Percentiles rank a stretch among this genome's conserved stretches.
Conservation (phyloP, 192 early-diverging fungal species). For the Entophlyctis helioformis region DNA sequence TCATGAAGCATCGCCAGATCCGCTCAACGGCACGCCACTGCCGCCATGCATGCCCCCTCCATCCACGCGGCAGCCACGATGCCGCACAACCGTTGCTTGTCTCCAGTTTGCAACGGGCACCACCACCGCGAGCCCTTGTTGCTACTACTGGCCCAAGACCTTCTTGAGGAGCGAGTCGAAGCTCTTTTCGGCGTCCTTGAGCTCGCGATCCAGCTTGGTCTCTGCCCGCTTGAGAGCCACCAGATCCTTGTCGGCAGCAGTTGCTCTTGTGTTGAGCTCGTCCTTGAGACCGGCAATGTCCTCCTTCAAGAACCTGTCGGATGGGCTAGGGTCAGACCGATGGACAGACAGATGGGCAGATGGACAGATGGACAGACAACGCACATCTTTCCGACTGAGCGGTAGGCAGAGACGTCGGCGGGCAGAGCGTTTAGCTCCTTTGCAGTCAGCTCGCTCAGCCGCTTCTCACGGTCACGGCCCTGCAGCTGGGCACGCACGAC, state of each 20-base stretch:
- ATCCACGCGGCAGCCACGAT: too few species aligned
- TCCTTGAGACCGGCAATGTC: conserved; percentile 22
- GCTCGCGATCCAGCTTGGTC: conserved; percentile 45
- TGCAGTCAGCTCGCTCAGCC: conserved; percentile 53
- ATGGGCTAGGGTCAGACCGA: background rate
- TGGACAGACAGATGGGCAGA: too few species aligned
- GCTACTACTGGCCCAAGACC: too few species aligned
- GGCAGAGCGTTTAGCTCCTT: conserved; percentile 48
- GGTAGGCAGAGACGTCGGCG: conserved; percentile 45
- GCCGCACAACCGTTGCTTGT: too few species aligned
- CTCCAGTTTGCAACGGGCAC: too few species aligned
- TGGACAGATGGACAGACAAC: too few species aligned
- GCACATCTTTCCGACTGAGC: conserved; percentile 65
- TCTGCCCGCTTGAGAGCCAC: conserved; percentile 37
- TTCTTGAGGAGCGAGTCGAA: too few species aligned
- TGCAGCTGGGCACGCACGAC: conserved; percentile 50
- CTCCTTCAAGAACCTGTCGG: conserved; percentile 22
- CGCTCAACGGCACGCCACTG: too few species aligned
- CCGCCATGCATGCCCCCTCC: too few species aligned
- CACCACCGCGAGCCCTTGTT: too few species aligned
- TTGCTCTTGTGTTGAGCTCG: conserved; percentile 20
- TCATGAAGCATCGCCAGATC: too few species aligned
- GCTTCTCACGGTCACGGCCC: conserved; percentile 50
- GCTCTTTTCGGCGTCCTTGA: conserved; percentile 31
- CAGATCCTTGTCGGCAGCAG: conserved; percentile 33